A percentile compares a stretch with the other conserved stretches of the same genome.
These are phyloP conservation scores for Cryptococcus sp. DNA, from an alignment of 1,284 basidiomycete species.

Conservation along the genomic window DNA sequence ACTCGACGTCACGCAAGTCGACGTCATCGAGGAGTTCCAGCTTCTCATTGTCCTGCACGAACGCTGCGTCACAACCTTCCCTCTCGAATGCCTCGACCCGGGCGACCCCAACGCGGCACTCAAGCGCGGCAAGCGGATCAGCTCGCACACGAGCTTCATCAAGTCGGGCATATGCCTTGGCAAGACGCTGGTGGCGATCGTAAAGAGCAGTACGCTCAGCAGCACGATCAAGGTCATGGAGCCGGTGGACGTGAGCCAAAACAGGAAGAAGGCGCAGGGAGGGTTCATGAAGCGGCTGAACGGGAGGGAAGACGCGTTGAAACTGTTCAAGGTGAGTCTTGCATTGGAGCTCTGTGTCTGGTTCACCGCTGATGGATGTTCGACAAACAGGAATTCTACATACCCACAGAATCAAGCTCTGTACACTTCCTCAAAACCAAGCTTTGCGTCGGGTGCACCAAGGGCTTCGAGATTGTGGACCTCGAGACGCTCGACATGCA, in stretches of 20 bases:
- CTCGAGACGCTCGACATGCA: conserved; percentile 96
- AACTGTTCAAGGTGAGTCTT: conserved; percentile 76
- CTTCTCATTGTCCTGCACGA: conserved; percentile 95
- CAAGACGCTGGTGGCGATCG: conserved; percentile 92
- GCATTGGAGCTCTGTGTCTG: neutral
- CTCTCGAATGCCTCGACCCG: conserved; percentile 86
- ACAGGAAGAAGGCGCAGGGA: conserved; percentile 78
- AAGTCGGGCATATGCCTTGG: conserved; percentile 92
- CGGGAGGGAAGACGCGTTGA: conserved; percentile 83
- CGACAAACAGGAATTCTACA: conserved; percentile 84
- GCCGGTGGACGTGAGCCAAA: conserved; percentile 84
- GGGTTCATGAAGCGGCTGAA: conserved; percentile 86
- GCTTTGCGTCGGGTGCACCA: conserved; percentile 94
- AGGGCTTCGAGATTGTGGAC: conserved; percentile 99
- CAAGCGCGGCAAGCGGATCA: conserved; percentile 91
- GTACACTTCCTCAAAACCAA: conserved; percentile 97
- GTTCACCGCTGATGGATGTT: neutral
- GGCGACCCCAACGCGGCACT: conserved; percentile 85
- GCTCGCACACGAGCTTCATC: conserved; percentile 96
- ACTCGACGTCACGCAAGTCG: conserved; percentile 88
- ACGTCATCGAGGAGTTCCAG: conserved; percentile 94
- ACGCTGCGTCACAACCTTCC: conserved; percentile 93
- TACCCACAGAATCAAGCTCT: conserved; percentile 93
- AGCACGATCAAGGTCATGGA: conserved; percentile 98
- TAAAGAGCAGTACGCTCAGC: conserved; percentile 90